These are phyloP conservation scores for Letharia columbiana DNA, from an alignment of 495 filamentous ascomycete species.

Conservation along the genomic window DNA sequence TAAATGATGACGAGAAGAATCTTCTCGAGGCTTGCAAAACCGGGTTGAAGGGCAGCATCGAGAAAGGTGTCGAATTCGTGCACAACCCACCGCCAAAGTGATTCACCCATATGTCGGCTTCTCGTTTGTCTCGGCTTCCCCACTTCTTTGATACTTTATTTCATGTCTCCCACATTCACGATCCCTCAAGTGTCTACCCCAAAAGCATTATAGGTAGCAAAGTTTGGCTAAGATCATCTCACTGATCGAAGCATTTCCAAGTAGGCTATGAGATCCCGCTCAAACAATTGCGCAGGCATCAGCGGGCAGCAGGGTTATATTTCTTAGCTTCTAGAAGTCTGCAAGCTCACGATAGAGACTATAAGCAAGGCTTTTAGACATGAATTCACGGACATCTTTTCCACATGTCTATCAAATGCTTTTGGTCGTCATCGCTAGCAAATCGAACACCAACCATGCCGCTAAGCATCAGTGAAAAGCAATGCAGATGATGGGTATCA, in stretches of 20 bases:
- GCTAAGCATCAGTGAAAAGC: neutral
- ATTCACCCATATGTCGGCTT: constrained; percentile 30
- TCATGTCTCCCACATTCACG: neutral
- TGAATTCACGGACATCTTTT: neutral
- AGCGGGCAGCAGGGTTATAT: constrained; percentile 1
- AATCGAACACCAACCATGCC: constrained; percentile 9
- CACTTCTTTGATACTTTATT: constrained; percentile 7
- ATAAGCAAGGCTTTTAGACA: neutral
- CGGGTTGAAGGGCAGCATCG: constrained; percentile 83
- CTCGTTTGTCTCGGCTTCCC: constrained; percentile 17
- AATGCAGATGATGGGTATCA: neutral
- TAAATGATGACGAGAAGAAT: constrained; percentile 76
- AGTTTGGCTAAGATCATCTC: constrained; percentile 11
- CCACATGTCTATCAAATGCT: neutral
- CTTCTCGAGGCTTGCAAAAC: constrained; percentile 65
- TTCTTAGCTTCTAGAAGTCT: neutral
- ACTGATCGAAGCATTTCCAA: constrained; percentile 15
- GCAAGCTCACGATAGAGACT: neutral
- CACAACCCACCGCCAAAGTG: constrained; percentile 74
- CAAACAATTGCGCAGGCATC: neutral
- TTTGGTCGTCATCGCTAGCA: neutral
- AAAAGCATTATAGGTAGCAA: constrained; percentile 20
- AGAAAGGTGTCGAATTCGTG: constrained; percentile 84
- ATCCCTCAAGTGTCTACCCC: neutral
- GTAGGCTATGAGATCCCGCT: constrained; percentile 20